These are phyloP conservation scores for Cercospora sp. DNA, from an alignment of 2,329 filamentous ascomycete genomes.

Conservation along the genomic window DNA sequence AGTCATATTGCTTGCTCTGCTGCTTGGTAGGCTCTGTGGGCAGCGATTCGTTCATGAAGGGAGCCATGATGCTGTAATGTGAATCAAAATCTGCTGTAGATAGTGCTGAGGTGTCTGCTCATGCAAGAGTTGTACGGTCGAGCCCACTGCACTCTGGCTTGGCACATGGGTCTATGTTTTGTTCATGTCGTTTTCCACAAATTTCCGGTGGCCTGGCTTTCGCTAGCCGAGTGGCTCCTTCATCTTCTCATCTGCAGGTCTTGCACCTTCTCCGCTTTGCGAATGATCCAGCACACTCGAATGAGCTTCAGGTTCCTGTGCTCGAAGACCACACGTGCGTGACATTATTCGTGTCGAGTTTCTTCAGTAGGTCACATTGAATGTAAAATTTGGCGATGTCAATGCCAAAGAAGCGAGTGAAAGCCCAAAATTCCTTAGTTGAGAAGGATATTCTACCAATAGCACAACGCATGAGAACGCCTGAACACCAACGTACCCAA, in stretches of 20 bases:
- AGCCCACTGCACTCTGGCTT: not conserved
- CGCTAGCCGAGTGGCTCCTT: not conserved
- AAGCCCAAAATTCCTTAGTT: not conserved
- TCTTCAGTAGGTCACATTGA: not conserved
- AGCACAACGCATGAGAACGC: not conserved
- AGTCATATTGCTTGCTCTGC: slow-evolving; percentile 43
- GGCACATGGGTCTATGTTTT: not conserved
- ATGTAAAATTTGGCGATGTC: not conserved
- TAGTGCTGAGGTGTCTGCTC: not conserved
- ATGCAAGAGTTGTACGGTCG: not conserved
- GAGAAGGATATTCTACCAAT: not conserved
- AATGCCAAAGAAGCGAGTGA: not conserved
- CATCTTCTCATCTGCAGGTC: not conserved
- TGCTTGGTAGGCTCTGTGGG: not conserved
- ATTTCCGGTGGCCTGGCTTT: not conserved
- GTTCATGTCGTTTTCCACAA: not conserved
- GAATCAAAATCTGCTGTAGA: too few species aligned
- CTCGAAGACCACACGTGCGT: not conserved
- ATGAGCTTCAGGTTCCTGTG: not conserved
- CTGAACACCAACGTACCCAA: not conserved
- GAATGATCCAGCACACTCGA: not conserved
- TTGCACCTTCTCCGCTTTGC: not conserved
- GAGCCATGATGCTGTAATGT: not conserved
- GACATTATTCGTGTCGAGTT: not conserved
- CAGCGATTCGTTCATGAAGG: not conserved